Base-by-base conservation (phyloP, 1,284 basidiomycete genomes). In the Sparassis latifolia region DNA sequence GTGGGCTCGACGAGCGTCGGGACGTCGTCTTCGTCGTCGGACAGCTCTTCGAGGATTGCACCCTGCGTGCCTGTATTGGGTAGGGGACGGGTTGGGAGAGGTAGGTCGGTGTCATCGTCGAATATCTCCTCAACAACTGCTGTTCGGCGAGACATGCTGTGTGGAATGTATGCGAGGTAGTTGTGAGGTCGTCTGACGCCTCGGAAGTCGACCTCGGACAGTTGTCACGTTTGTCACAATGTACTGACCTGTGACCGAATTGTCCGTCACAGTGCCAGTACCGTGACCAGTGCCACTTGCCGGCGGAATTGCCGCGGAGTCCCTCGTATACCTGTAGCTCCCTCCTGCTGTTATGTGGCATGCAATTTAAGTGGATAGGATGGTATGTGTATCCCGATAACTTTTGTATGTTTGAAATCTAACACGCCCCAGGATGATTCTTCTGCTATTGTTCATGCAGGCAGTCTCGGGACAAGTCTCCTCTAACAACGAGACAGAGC, bases 71-170 rank as follows among this genome's bases (percentile, higher is more conserved):
- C 86, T 10, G 79, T 78, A 58, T 84, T 79, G 7, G 84, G 82
- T 1, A 93, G 71, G 0, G 80, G 71, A n/a, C 75, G 76, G 32
- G 70, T 71, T 2, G 83, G 88, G 41, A 86, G 73, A 2, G 84
- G 85, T 42, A 93, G 77, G 65, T 94, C 91, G 12, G 89, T 89
- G 62, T 93, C 90, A 71, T 94, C 91, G 78, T 93, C 89, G 64
- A 92, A 94, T 49, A 89, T 88, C 59, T 87, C 81, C 57, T 82
- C 86, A 44, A 86, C 76, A 49, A 82, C 72, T 53, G 78, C 78
- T 56, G 81, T 68, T 45, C 78, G 75, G 58, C 79, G 78, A 54
- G 83, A 81, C 86, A 89, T 88, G 10, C 9, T 30, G 9, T n/a
- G 32, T 30, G 30, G 20, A 5, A 44, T 7, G 28, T 42, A 9